A percentile compares a stretch with the other conserved stretches of the same genome.
Evolutionary conservation across 148 eudicot genomes (phyloP).

Genomic region (Oxyria digyna): DNA sequence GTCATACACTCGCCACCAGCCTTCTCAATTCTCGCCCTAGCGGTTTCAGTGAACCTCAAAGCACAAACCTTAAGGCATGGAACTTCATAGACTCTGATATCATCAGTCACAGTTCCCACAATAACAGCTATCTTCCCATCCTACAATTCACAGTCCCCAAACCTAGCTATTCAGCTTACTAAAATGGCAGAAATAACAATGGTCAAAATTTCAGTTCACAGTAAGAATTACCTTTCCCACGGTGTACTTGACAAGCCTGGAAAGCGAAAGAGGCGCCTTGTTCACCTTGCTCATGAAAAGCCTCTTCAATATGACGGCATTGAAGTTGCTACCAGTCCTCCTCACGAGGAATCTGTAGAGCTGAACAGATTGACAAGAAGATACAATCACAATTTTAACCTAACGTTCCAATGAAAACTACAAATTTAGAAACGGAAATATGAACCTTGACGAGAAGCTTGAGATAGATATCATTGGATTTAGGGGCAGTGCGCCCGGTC

Average conservation of each 20-base stretch:
- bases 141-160: constrained; percentile 15
- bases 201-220: not conserved
- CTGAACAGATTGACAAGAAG: constrained; percentile 24
- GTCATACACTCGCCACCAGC: constrained; percentile 88
- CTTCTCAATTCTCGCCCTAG: too few species aligned
- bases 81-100: too few species aligned
- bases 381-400: not conserved
- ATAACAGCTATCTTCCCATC: constrained; percentile 67
- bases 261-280: constrained; percentile 75
- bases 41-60: too few species aligned
- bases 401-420: too few species aligned
- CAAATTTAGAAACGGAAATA: not conserved
- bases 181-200: not conserved
- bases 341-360: constrained; percentile 74
- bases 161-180: not conserved
- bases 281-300: constrained; percentile 86
- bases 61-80: too few species aligned
- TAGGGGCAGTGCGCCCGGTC: too few species aligned
- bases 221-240: constrained; percentile 46
- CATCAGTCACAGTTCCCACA: constrained; percentile 72
- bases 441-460: constrained; percentile 24
- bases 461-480: too few species aligned
- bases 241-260: constrained; percentile 53
- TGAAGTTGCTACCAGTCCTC: constrained; percentile 85
- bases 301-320: constrained; percentile 74